phyloP scores from a whole-genome alignment of 139 green algal genomes.

The Edaphochlamys debaryana region DNA sequence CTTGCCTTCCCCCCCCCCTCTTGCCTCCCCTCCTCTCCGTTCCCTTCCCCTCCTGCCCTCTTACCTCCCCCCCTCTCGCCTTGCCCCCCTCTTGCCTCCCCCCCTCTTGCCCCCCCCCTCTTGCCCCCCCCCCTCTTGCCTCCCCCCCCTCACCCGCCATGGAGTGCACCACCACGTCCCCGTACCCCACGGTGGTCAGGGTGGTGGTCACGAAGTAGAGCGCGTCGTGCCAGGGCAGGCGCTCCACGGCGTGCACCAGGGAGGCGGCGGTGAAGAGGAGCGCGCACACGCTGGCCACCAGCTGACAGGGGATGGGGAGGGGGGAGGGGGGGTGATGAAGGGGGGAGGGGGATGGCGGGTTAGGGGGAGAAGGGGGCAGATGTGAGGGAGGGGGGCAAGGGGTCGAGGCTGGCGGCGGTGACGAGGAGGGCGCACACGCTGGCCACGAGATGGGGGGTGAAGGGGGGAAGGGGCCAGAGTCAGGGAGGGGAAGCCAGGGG shows the following conservation, averaged over 20 bases:
- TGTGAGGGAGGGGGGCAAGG: background rate
- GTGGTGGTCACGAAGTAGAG: conserved; percentile 85
- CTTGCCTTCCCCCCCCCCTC: too few relatives aligned
- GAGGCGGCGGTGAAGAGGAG: conserved; percentile 53
- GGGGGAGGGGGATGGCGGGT: conserved; percentile 15
- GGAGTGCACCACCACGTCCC: conserved; percentile 75
- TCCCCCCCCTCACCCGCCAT: conserved; percentile 40
- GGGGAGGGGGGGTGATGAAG: background rate
- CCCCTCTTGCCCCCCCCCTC: too few relatives aligned
- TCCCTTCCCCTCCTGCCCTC: too few relatives aligned
- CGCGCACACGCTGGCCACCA: conserved; percentile 75
- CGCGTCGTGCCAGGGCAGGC: conserved; percentile 80
- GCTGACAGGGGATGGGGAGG: conserved; percentile 39
- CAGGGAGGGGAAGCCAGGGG: too few relatives aligned
- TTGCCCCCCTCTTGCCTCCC: too few relatives aligned
- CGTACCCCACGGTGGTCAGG: conserved; percentile 80
- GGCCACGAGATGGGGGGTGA: too few relatives aligned
- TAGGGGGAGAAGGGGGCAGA: too few relatives aligned
- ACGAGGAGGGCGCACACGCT: too few relatives aligned
- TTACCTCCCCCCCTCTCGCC: too few relatives aligned
- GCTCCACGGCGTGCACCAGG: conserved; percentile 63
- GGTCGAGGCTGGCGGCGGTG: background rate
- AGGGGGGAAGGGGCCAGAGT: too few relatives aligned
- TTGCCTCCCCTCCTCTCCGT: too few relatives aligned
- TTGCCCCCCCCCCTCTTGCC: too few relatives aligned